phyloP scores from a whole-genome alignment of 148 eudicot genomes.

The Selenicereus undatus region DNA sequence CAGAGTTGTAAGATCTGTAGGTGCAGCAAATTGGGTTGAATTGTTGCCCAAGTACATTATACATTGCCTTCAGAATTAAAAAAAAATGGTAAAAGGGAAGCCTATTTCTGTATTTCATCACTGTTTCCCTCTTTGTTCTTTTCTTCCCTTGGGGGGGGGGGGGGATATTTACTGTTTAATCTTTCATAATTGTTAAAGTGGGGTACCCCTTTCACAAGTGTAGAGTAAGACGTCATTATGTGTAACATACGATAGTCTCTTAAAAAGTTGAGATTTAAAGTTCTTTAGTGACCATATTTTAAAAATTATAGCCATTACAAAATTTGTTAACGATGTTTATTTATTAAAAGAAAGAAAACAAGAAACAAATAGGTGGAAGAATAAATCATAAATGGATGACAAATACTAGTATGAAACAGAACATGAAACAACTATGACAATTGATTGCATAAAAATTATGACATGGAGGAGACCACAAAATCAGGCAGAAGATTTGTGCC shows the following conservation, averaged over 20 bases:
- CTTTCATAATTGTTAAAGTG: not conserved
- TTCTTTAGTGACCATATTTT: too few species aligned
- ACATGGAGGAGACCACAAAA: not conserved
- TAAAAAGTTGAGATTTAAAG: too few species aligned
- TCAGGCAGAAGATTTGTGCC: not conserved
- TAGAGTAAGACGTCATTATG: too few species aligned
- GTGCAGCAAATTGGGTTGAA: not conserved
- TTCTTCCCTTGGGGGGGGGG: not conserved
- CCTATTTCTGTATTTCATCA: not conserved
- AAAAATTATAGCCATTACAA: too few species aligned
- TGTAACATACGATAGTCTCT: too few species aligned
- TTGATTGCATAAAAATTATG: not conserved
- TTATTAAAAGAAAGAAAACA: not conserved
- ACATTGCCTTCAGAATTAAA: not conserved
- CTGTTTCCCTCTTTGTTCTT: not conserved
- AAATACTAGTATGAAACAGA: not conserved
- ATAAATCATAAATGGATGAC: too few species aligned
- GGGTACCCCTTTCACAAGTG: not conserved
- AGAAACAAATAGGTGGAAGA: not conserved
- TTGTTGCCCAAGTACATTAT: slow-evolving; percentile 1
- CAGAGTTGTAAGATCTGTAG: not conserved
- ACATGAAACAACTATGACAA: not conserved
- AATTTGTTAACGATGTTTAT: not conserved
- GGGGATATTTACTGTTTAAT: not conserved
- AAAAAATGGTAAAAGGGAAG: not conserved